These are phyloP conservation scores for Ustilago esculenta DNA, from an alignment of 1,284 basidiomycete genomes.

Conservation along the genomic window DNA sequence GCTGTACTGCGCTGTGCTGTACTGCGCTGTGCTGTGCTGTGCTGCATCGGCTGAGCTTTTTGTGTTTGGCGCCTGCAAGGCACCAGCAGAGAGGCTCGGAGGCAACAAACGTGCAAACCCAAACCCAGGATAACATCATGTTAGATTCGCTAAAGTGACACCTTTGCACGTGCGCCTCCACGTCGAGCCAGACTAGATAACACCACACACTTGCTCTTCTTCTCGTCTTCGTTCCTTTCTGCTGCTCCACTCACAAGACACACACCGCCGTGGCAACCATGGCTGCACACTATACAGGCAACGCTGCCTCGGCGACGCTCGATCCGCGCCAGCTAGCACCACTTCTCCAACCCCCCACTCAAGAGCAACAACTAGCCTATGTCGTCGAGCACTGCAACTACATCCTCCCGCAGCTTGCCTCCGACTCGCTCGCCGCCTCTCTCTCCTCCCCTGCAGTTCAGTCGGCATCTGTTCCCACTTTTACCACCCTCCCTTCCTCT, in stretches of 20 bases:
- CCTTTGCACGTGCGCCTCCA: too few species aligned
- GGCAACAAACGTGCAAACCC: too few species aligned
- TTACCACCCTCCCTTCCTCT: constrained; percentile 30
- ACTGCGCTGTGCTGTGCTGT: background rate
- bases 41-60: too few species aligned
- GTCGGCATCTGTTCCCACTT: background rate
- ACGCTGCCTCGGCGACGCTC: background rate
- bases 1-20: background rate
- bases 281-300: background rate
- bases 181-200: too few species aligned
- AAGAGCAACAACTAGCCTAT: constrained; percentile 15
- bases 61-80: too few species aligned
- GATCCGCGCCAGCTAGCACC: constrained; percentile 33
- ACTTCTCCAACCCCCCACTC: constrained; percentile 19
- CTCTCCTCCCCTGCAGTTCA: background rate
- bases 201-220: too few species aligned
- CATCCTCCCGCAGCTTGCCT: constrained; percentile 36
- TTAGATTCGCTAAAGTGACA: too few species aligned
- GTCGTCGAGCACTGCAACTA: constrained; percentile 45
- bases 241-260: too few species aligned
- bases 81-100: too few species aligned
- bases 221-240: background rate
- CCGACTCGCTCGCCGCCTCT: constrained; percentile 22
- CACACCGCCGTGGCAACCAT: background rate
- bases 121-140: too few species aligned